Evolutionary conservation across 345 rosid genomes (phyloP), one percentile per base, ranked within the genome.

Genomic region (Nephelium lappaceum): DNA sequence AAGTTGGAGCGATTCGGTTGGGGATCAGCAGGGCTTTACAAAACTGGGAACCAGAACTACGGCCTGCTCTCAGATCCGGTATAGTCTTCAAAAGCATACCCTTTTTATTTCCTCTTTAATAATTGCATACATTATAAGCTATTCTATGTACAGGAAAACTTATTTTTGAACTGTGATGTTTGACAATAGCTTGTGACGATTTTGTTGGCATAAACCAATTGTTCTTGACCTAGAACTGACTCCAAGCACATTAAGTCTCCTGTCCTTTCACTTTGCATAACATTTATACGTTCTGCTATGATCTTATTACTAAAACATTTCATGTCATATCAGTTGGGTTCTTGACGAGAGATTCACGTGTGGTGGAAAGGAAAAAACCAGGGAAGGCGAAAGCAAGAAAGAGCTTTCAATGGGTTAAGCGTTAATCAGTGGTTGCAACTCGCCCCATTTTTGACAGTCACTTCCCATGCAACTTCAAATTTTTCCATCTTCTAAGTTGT

Each of bases 331-430:
- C 92, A 95, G 99, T 67, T 68, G 97, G 97, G 23, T 95, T 92
- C 85, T 88, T 95, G 91, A 93, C 98, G 9, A 94, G 99, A 87
- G 99, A 95, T 83, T 78, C 98, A 0, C 85, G 99, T 61, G 95
- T 89, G 87, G 99, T 95, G 74, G 99, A 95, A 88, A 91, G 99
- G 89, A 96, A 96, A 79, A 94, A 96, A 83, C 99, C 98, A 14
- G 99, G 98, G 66, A 94, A 88, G 82, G 98, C 98, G 1, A 96
- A 96, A 85, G 99, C 99, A 62, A 96, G 98, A 82, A 96, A 96
- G 90, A 94, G 99, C 87, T 96, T 90, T 86, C 97, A 92, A 83
- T 96, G 97, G 99, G 97, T 91, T 87, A 94, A 96, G 84, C 99
- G 99, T 84, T 95, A 87, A 89, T 83, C 84, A 42, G 38, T 19